Evolutionary conservation across 176 grass and related monocot genomes (phyloP).

Genomic region (Phoenix dactylifera): DNA sequence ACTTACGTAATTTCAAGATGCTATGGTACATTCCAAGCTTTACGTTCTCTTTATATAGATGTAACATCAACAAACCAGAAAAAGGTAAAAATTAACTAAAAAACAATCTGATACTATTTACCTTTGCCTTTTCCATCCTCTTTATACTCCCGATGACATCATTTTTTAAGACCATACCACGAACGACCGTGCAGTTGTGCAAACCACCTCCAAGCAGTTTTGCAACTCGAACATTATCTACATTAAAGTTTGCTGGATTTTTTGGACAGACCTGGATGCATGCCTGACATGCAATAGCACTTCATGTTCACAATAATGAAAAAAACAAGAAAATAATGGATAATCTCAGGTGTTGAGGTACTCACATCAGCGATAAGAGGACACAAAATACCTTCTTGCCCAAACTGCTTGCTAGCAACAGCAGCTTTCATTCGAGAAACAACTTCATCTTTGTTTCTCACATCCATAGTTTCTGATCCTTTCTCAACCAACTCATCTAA

Average conservation of each 20-base stretch:
- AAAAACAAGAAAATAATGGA: neutral
- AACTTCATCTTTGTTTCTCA: conserved; percentile 77
- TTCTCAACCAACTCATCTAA: conserved; percentile 84
- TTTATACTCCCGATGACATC: conserved; percentile 83
- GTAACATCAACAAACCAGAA: no score
- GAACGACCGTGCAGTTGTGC: conserved; percentile 72
- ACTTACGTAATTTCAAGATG: no score
- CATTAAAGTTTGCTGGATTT: conserved; percentile 85
- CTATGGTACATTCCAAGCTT: no score
- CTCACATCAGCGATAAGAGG: conserved; percentile 91
- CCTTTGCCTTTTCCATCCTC: conserved; percentile 65
- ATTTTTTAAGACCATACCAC: conserved; percentile 86
- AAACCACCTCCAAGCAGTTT: conserved; percentile 88
- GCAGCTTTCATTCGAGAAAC: conserved; percentile 71
- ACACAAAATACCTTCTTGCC: conserved; percentile 83
- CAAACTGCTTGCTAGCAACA: conserved; percentile 91
- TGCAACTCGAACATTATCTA: conserved; percentile 91
- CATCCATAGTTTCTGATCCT: conserved; percentile 88
- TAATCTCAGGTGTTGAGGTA: neutral
- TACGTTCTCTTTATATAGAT: no score
- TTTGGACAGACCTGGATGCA: conserved; percentile 97
- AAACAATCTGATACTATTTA: conserved; percentile 2
- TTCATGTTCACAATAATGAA: neutral
- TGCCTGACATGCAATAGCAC: conserved; percentile 35
- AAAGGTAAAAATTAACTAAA: neutral